Percentiles rank a stretch among this genome's conserved stretches.
phyloP scores from a whole-genome alignment of 2,329 filamentous ascomycete species.

The Lasiodiplodia gonubiensis region DNA sequence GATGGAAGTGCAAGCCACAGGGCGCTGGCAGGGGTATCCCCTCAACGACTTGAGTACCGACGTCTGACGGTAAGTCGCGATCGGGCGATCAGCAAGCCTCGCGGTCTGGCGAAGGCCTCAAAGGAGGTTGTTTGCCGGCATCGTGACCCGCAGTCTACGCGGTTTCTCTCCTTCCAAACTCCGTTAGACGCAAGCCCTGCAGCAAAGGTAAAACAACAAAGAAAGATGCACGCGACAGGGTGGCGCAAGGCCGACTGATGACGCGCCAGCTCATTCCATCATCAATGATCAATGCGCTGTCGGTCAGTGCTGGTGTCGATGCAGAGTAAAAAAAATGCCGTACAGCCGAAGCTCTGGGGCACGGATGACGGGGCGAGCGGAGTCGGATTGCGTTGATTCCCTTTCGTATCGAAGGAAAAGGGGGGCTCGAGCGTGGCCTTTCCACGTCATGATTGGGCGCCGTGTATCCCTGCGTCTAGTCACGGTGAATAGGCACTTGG shows the following conservation, averaged over 20 bases:
- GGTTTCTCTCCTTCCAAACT: neutral
- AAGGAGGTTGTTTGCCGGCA: neutral
- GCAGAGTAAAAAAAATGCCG: neutral
- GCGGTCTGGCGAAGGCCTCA: neutral
- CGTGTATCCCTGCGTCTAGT: neutral
- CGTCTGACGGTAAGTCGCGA: neutral
- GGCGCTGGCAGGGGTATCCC: neutral
- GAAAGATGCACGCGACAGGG: neutral
- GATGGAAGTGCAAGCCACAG: neutral
- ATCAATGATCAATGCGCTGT: neutral
- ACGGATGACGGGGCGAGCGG: neutral
- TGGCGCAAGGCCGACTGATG: neutral
- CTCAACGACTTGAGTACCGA: neutral
- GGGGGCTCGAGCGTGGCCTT: neutral
- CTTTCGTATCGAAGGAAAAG: neutral
- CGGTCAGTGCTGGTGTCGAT: neutral
- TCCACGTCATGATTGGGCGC: neutral
- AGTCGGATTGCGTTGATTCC: neutral
- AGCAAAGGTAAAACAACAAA: neutral
- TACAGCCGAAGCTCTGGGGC: neutral
- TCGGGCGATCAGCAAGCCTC: neutral
- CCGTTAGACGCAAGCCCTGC: neutral
- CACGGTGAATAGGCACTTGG: neutral
- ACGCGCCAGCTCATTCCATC: neutral
- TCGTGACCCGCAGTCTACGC: neutral